These are phyloP conservation scores for Blastosporella zonata DNA, from an alignment of 1,284 basidiomycete genomes.

Conservation along the genomic window DNA sequence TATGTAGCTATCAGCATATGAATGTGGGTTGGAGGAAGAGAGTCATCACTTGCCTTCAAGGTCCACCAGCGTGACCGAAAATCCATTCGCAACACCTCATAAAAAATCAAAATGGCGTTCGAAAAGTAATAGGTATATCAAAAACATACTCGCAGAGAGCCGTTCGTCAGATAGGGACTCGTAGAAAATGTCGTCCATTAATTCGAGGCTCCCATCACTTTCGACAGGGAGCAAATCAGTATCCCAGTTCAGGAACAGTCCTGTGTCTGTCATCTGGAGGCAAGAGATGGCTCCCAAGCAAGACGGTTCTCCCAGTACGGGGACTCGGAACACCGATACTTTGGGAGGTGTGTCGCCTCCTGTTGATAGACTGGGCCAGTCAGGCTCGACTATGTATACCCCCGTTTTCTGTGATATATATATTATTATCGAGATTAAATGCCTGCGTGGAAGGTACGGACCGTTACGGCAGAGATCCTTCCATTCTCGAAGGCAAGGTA, in stretches of 20 bases:
- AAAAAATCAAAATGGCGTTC: background rate
- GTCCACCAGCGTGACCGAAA: slow-evolving; percentile 9
- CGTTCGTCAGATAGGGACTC: slow-evolving; percentile 7
- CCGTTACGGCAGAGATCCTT: slow-evolving; percentile 49
- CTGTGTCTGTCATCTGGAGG: slow-evolving; percentile 55
- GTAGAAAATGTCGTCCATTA: slow-evolving; percentile 11
- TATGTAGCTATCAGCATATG: background rate
- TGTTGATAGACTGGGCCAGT: slow-evolving; percentile 22
- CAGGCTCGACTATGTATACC: slow-evolving; percentile 39
- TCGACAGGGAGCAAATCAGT: slow-evolving; percentile 20
- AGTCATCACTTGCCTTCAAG: slow-evolving; percentile 13
- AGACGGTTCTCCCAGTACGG: slow-evolving; percentile 34
- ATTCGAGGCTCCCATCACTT: background rate
- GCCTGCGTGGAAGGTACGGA: slow-evolving; percentile 28
- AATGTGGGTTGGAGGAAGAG: background rate
- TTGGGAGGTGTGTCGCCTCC: slow-evolving; percentile 20
- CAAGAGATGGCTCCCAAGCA: slow-evolving; percentile 43
- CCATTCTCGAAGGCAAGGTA: slow-evolving; percentile 57
- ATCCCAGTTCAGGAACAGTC: slow-evolving; percentile 48
- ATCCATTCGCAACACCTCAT: slow-evolving; percentile 8
- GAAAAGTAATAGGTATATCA: background rate
- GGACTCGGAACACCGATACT: slow-evolving; percentile 33
- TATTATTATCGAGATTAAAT: background rate
- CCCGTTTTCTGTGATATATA: slow-evolving; percentile 39
- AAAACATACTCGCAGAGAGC: slow-evolving; percentile 11